phyloP scores from a whole-genome alignment of 257 asterid species.

The Solanum tarapatanum region DNA sequence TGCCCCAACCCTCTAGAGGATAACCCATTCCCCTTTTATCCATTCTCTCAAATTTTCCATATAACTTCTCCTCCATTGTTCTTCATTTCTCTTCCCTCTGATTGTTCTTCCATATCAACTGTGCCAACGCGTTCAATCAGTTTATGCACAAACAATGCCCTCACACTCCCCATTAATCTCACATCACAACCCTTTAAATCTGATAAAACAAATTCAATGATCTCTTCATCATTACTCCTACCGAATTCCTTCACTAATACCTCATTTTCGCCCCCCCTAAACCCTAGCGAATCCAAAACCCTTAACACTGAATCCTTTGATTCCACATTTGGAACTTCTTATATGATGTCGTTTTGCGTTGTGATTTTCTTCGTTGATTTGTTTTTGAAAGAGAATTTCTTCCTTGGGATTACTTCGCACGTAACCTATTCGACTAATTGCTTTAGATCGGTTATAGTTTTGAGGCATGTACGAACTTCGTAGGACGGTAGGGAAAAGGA shows the following conservation, averaged over 20 bases:
- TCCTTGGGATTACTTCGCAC: conserved; percentile 54
- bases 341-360: not conserved
- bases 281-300: conserved; percentile 39
- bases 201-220: too few relatives aligned
- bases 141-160: too few relatives aligned
- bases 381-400: conserved; percentile 73
- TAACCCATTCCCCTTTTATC: too few relatives aligned
- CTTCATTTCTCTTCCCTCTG: too few relatives aligned
- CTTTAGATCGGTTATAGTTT: conserved; percentile 33
- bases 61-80: too few relatives aligned
- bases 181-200: too few relatives aligned
- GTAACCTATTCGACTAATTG: conserved; percentile 51
- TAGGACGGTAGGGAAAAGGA: conserved; percentile 69
- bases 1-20: too few relatives aligned
- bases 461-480: conserved; percentile 68
- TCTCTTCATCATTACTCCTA: too few relatives aligned
- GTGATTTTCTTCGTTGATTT: conserved; percentile 36
- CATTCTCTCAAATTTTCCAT: too few relatives aligned
- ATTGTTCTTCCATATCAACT: too few relatives aligned
- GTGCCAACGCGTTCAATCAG: too few relatives aligned
- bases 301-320: conserved; percentile 15
- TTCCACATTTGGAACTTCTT: not conserved
- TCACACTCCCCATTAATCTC: too few relatives aligned
- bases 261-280: conserved; percentile 39
- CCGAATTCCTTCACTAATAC: not conserved